A percentile compares a stretch with the other conserved stretches of the same genome.
Evolutionary conservation across 176 grass and related monocot genomes (phyloP).

Genomic region (Bolboschoenus planiculmis): DNA sequence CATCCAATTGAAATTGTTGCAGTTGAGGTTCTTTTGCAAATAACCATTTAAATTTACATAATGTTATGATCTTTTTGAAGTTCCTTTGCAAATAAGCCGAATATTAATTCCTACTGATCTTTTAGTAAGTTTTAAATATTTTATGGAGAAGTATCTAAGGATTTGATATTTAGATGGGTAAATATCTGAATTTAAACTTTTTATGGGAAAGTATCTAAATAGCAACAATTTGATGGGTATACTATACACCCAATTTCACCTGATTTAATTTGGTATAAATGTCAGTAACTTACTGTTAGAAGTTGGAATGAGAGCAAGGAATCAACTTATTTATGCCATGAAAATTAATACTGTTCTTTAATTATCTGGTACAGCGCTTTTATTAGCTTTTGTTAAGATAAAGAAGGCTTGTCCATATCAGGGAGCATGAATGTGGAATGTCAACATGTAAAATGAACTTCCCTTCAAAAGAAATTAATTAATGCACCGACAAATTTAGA

Average conservation of each 20-base stretch:
- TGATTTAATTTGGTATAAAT: background rate
- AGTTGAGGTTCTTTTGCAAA: too few relatives aligned
- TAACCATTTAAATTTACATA: too few relatives aligned
- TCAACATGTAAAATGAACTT: constrained; percentile 16
- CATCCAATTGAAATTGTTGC: too few relatives aligned
- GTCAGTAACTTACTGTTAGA: background rate
- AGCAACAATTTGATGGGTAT: too few relatives aligned
- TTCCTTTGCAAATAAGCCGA: background rate
- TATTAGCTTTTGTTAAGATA: constrained; percentile 4
- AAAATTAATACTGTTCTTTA: background rate
- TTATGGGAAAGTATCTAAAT: too few relatives aligned
- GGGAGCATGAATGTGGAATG: constrained; percentile 4
- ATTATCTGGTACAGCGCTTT: background rate
- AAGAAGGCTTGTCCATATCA: background rate
- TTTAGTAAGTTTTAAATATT: too few relatives aligned
- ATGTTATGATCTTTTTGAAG: background rate
- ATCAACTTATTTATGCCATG: background rate
- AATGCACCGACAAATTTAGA: background rate
- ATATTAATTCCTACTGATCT: too few relatives aligned
- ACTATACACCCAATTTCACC: background rate
- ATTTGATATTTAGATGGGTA: too few relatives aligned
- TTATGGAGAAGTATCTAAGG: too few relatives aligned
- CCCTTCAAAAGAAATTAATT: constrained; percentile 7
- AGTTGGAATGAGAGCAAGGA: background rate
- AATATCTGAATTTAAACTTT: too few relatives aligned